These are phyloP conservation scores for Hemileccinum rubropunctum DNA, from an alignment of 768 basidiomycete genomes.

Conservation along the genomic window DNA sequence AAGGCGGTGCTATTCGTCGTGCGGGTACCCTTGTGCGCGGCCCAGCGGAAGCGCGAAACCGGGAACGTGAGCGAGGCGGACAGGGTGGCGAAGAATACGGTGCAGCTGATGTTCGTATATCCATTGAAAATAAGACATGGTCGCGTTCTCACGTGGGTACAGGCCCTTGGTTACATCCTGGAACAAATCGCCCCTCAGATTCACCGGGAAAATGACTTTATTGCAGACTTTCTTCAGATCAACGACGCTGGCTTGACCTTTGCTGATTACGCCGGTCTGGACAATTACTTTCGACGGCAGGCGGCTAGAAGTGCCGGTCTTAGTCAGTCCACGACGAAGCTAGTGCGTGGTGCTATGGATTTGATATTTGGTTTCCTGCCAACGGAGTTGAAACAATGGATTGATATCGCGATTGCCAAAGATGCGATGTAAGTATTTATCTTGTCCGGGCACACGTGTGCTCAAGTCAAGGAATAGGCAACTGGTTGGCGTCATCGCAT, in stretches of 20 bases:
- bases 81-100: constrained; percentile 56
- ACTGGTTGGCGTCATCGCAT: constrained; percentile 77
- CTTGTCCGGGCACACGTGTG: background rate
- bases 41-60: constrained; percentile 53
- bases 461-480: constrained; percentile 51
- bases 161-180: constrained; percentile 76
- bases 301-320: constrained; percentile 73
- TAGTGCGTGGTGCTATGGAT: constrained; percentile 88
- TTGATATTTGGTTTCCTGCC: constrained; percentile 93
- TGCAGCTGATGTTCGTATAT: constrained; percentile 62
- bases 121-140: background rate
- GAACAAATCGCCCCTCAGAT: constrained; percentile 74
- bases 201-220: constrained; percentile 84
- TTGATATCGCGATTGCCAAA: constrained; percentile 71
- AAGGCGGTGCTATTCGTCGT: constrained; percentile 66
- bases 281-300: constrained; percentile 91
- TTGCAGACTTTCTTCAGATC: constrained; percentile 89
- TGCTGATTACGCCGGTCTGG: constrained; percentile 92
- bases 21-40: constrained; percentile 85
- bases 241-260: constrained; percentile 87
- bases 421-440: constrained; percentile 61
- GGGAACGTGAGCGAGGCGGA: constrained; percentile 51
- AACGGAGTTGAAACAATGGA: constrained; percentile 78
- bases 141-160: constrained; percentile 3
- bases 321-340: constrained; percentile 67